Evolutionary conservation across 306 rosid genomes (phyloP).

Genomic region (Dryas octopetala): DNA sequence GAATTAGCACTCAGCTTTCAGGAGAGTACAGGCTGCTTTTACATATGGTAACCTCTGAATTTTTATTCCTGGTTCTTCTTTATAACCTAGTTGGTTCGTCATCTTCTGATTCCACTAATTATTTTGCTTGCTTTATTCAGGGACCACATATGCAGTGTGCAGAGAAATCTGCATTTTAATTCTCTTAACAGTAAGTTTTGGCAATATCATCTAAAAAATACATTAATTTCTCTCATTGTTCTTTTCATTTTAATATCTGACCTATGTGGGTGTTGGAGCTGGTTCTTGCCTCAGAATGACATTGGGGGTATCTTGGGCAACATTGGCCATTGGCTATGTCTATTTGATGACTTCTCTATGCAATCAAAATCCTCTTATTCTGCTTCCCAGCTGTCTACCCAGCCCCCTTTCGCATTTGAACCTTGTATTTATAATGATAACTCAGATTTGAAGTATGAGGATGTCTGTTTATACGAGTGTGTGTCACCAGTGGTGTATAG

Average conservation of each 20-base stretch:
- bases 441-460: background rate
- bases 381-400: background rate
- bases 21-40: conserved; percentile 85
- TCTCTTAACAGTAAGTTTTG: conserved; percentile 75
- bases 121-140: conserved; percentile 43
- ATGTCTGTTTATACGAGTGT: background rate
- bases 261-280: background rate
- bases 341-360: background rate
- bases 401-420: background rate
- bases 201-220: background rate
- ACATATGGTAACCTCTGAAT: conserved; percentile 64
- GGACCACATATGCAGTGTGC: conserved; percentile 85
- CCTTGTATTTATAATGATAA: background rate
- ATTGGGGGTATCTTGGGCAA: background rate
- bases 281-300: background rate
- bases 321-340: background rate
- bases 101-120: conserved; percentile 27
- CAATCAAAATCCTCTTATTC: background rate
- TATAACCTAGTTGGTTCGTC: background rate
- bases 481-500: background rate
- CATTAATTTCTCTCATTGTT: background rate
- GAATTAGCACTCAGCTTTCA: conserved; percentile 98
- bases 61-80: background rate
- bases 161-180: conserved; percentile 81
- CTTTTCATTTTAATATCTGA: conserved; percentile 3